phyloP scores from a whole-genome alignment of 352 stramenopile genomes.

The Hyaloperonospora arabidopsidis region DNA sequence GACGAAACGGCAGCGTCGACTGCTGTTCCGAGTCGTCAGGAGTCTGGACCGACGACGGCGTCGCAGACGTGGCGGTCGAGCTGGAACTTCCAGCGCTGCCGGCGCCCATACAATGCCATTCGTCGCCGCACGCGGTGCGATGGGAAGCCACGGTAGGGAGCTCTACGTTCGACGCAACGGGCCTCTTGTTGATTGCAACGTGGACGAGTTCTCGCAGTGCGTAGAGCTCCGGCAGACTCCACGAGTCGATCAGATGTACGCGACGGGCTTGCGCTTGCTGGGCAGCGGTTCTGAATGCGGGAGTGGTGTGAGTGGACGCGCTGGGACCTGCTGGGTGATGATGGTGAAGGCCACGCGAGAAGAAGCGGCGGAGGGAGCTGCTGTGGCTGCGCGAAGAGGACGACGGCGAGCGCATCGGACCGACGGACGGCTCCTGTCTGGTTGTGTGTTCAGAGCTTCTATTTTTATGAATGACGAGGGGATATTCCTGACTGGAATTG shows the following conservation, averaged over 20 bases:
- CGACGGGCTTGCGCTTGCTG: slow-evolving; percentile 20
- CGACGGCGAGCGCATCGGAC: slow-evolving; percentile 13
- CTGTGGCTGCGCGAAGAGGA: slow-evolving; percentile 9
- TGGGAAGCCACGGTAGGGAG: slow-evolving; percentile 7
- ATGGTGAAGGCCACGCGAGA: slow-evolving; percentile 20
- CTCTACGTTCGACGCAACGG: slow-evolving; percentile 10
- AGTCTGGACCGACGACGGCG: slow-evolving; percentile 11
- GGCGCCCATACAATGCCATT: slow-evolving; percentile 7
- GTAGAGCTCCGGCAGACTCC: slow-evolving; percentile 47
- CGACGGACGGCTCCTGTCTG: too few species aligned
- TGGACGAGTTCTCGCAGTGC: slow-evolving; percentile 51
- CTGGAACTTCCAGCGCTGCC: slow-evolving; percentile 24
- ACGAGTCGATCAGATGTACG: slow-evolving; percentile 40
- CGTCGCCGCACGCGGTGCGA: slow-evolving; percentile 4
- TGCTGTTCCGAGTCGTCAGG: slow-evolving; percentile 17
- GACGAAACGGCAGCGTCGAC: slow-evolving; percentile 3
- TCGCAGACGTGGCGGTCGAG: slow-evolving; percentile 17
- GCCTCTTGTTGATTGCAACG: slow-evolving; percentile 26
- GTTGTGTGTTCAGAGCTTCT: too few species aligned
- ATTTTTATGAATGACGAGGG: too few species aligned
- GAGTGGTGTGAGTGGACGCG: slow-evolving; percentile 1
- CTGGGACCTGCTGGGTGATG: slow-evolving; percentile 4
- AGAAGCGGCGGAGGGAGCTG: slow-evolving; percentile 24
- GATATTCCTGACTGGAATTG: too few species aligned
- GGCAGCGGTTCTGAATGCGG: slow-evolving; percentile 3